phyloP scores from a whole-genome alignment of 1,284 basidiomycete species.

The Wallemia hederae region DNA sequence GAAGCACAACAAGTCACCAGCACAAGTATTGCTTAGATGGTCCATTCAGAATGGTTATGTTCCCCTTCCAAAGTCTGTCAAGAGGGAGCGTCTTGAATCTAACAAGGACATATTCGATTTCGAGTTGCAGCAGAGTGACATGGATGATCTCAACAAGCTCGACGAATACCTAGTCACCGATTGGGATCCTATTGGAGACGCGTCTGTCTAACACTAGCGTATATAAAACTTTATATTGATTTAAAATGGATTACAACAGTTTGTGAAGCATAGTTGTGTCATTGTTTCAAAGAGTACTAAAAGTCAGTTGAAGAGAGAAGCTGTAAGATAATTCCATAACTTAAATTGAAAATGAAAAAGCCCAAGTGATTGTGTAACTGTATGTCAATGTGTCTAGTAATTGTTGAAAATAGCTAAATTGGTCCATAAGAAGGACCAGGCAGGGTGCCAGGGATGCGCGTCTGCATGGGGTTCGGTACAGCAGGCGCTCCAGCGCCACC shows the following conservation, averaged over 20 bases:
- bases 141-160: slow-evolving; percentile 15
- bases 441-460: not conserved
- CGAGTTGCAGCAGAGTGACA: slow-evolving; percentile 18
- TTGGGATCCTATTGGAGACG: not conserved
- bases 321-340: too few species aligned
- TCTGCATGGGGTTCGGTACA: too few species aligned
- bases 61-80: slow-evolving; percentile 22
- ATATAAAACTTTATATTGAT: not conserved
- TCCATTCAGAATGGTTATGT: slow-evolving; percentile 21
- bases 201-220: not conserved
- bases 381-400: too few species aligned
- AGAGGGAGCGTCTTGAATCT: slow-evolving; percentile 18
- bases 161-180: slow-evolving; percentile 1
- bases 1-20: slow-evolving; percentile 14
- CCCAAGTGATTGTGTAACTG: too few species aligned
- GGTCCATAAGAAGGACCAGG: too few species aligned
- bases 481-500: not conserved
- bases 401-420: too few species aligned
- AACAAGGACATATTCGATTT: slow-evolving; percentile 22
- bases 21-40: slow-evolving; percentile 24
- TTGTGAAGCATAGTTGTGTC: too few species aligned
- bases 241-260: not conserved
- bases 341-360: too few species aligned
- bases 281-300: not conserved
- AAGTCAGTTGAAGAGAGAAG: too few species aligned